Evolutionary conservation across 208 protist genomes (phyloP), one percentile per base, ranked within the genome.

Genomic region (Acanthamoeba healyi): DNA sequence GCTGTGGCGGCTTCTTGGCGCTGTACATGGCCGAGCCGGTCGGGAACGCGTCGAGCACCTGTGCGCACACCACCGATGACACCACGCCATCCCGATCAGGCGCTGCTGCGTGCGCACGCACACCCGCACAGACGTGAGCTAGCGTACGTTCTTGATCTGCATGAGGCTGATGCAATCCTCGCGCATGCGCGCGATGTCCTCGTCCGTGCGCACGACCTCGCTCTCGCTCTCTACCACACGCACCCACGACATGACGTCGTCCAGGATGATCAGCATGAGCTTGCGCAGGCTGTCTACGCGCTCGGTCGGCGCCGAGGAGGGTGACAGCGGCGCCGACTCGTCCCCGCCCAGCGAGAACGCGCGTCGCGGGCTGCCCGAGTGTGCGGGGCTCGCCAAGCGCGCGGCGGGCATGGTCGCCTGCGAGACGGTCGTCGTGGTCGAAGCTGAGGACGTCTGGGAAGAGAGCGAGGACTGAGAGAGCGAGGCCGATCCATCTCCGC

Each of bases 31-130:
- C n/a, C 26, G 51, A 46, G 0, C 81, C 81, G 24, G 32, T 29
- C 26, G 81, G 81, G 34, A 89, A 89, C 6, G 44, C 51, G 24
- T 89, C 81, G 22, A 89, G 22, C 34, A 89, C 49, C 77, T 87
- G n/a, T 26, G 2, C 22, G 26, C 0, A 4, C 42, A 12, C 4
- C 10, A 61, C 29, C 19, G n/a, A n/a, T n/a, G n/a, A n/a, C n/a
- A n/a, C n/a, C n/a, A n/a, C n/a, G n/a, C n/a, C n/a, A n/a, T n/a
- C n/a, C n/a, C n/a, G n/a, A n/a, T n/a, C n/a, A n/a, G n/a, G n/a
- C n/a, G n/a, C n/a, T n/a, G n/a, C n/a, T n/a, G n/a, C n/a, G n/a
- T n/a, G n/a, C n/a, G n/a, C n/a, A n/a, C n/a, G n/a, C n/a, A n/a
- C n/a, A n/a, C n/a, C n/a, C n/a, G n/a, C n/a, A n/a, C n/a, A n/a